Percentiles rank a stretch among this genome's conserved stretches.
Conservation (phyloP, 257 asterid species). For the Orobanche coerulescens region DNA sequence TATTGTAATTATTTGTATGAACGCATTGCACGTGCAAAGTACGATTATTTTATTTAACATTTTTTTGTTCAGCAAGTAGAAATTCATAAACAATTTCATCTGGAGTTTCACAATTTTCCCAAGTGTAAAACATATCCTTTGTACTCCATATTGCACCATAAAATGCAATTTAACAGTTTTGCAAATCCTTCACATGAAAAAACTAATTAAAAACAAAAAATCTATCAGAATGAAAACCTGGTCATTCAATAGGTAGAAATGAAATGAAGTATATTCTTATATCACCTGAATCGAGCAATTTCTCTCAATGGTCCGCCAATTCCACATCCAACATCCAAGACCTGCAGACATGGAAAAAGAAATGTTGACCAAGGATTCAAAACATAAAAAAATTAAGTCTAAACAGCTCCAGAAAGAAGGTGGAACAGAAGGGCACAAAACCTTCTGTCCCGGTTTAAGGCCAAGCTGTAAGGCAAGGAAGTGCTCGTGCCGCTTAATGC, state of each 20-base stretch:
- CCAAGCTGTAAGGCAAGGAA: slow-evolving; percentile 88
- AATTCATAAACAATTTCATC: too few relatives aligned
- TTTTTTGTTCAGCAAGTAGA: too few relatives aligned
- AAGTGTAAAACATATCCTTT: too few relatives aligned
- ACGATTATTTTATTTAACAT: too few relatives aligned
- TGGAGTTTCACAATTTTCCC: too few relatives aligned
- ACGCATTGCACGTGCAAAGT: too few relatives aligned
- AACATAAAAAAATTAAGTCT: background rate
- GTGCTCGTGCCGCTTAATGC: slow-evolving; percentile 92
- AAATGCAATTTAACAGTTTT: too few relatives aligned
- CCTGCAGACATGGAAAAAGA: slow-evolving; percentile 39
- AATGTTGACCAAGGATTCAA: slow-evolving; percentile 13
- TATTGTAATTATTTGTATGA: too few relatives aligned
- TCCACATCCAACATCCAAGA: slow-evolving; percentile 98
- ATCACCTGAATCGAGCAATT: slow-evolving; percentile 86
- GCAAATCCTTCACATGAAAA: slow-evolving; percentile 2
- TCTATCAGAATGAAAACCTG: background rate
- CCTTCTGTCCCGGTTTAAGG: slow-evolving; percentile 87
- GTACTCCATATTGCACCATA: too few relatives aligned
- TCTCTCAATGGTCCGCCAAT: slow-evolving; percentile 96
- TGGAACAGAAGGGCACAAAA: slow-evolving; percentile 15
- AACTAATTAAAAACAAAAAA: background rate
- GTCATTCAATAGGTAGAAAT: background rate
- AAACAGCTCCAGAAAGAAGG: slow-evolving; percentile 11
- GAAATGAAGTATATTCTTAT: background rate